These are phyloP conservation scores for Salvia rosmarinus DNA, from an alignment of 257 asterid genomes.

Conservation along the genomic window DNA sequence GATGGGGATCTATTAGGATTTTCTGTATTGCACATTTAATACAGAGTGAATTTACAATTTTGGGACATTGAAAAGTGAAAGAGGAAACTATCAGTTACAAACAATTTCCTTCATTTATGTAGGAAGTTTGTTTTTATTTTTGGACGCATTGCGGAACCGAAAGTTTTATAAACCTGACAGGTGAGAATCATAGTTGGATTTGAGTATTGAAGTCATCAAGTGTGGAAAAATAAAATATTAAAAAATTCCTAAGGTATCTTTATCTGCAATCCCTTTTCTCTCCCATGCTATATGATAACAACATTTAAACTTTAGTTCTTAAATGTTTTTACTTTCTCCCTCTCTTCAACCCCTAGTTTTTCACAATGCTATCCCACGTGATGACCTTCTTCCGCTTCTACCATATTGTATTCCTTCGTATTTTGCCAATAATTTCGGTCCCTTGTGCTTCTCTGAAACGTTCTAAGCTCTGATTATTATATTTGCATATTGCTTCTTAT, in stretches of 20 bases:
- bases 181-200: not conserved
- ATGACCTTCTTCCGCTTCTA: not conserved
- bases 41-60: not conserved
- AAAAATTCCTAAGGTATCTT: not conserved
- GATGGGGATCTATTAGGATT: no score
- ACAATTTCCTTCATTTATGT: not conserved
- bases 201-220: not conserved
- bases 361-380: not conserved
- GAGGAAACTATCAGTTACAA: not conserved
- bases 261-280: not conserved
- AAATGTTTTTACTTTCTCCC: not conserved
- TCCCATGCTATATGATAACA: not conserved
- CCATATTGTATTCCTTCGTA: not conserved
- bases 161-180: not conserved
- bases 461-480: no score
- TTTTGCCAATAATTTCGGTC: not conserved
- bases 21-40: no score
- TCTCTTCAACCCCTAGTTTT: not conserved
- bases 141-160: not conserved
- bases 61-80: not conserved
- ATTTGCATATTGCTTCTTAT: no score
- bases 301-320: not conserved
- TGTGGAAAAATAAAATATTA: not conserved
- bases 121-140: not conserved
- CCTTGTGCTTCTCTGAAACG: no score